Conservation (phyloP, 129 eudicot genomes). For the Centella asiatica region DNA sequence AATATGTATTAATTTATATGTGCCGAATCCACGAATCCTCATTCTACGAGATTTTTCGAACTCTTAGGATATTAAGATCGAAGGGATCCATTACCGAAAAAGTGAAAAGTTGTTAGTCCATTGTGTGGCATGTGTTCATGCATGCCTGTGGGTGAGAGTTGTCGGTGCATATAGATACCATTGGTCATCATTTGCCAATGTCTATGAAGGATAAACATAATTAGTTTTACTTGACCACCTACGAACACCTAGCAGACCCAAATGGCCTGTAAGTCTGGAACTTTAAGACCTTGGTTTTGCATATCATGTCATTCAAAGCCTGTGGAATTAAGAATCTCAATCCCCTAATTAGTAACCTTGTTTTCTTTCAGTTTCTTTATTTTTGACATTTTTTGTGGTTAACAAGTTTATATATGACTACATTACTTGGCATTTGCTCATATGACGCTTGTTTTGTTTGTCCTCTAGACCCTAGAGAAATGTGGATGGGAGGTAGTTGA, state of each 20-base stretch:
- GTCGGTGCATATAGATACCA: too few species aligned
- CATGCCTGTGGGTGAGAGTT: too few species aligned
- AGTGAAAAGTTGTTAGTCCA: too few species aligned
- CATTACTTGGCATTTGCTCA: neutral
- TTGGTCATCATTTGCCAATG: neutral
- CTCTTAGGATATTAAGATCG: too few species aligned
- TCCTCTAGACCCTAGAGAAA: constrained; percentile 56
- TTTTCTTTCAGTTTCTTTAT: neutral
- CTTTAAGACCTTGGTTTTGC: neutral
- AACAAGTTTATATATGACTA: too few species aligned
- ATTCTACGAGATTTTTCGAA: too few species aligned
- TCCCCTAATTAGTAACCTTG: neutral
- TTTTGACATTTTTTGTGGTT: too few species aligned
- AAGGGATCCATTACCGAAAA: too few species aligned
- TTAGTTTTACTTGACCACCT: neutral
- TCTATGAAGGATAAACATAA: neutral
- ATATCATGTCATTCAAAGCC: neutral
- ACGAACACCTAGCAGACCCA: neutral
- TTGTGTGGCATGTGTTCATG: too few species aligned
- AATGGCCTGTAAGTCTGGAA: neutral
- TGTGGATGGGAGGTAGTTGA: constrained; percentile 95
- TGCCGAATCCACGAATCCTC: too few species aligned
- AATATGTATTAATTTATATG: too few species aligned
- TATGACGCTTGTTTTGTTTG: constrained; percentile 9
- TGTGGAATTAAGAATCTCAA: neutral